Evolutionary conservation across 305 asterid genomes (phyloP).

Genomic region (Solanum hybrid): DNA sequence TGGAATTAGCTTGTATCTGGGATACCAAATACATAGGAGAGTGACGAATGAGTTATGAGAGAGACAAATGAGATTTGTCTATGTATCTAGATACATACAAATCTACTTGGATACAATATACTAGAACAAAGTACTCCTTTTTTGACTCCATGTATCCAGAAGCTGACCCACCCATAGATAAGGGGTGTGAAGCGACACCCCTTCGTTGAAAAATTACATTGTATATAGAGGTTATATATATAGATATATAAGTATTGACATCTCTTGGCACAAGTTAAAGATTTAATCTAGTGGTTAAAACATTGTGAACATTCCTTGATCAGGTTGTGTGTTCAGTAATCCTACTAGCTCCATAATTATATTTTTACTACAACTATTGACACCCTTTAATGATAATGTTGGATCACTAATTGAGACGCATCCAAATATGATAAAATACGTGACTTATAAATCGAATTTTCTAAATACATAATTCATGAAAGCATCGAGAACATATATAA

Average conservation of each 20-base stretch:
- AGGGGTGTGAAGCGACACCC: no score
- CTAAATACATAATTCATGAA: no score
- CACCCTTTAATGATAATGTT: neutral
- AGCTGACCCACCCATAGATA: neutral
- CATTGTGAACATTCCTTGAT: neutral
- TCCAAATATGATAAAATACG: no score
- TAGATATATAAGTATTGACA: no score
- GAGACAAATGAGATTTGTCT: neutral
- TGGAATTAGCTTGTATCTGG: neutral
- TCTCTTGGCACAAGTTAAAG: no score
- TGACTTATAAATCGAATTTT: no score
- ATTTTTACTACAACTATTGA: neutral
- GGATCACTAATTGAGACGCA: neutral
- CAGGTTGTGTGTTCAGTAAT: neutral
- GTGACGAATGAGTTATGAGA: neutral
- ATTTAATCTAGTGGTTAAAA: no score
- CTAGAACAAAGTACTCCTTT: neutral
- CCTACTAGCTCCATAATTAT: neutral
- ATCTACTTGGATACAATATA: neutral
- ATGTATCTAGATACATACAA: neutral
- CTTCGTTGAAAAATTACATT: no score
- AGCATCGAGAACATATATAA: neutral
- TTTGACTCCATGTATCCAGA: neutral
- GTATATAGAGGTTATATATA: no score
- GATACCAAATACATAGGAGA: neutral